Evolutionary conservation across 768 basidiomycete genomes (phyloP), one percentile per base, ranked within the genome.

Genomic region (Boletus bicolor): DNA sequence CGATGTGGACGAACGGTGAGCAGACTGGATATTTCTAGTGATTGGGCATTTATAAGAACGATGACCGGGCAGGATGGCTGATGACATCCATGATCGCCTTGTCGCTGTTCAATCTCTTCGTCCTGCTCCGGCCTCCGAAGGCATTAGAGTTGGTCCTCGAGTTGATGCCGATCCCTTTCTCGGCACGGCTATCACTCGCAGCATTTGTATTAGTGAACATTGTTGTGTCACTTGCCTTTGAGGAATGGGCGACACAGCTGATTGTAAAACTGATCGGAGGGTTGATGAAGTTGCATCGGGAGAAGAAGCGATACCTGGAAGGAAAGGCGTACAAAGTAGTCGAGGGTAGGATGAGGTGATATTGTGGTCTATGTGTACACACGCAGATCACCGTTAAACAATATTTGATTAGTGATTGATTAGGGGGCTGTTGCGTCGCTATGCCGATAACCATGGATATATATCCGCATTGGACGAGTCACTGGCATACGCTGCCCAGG

Each of bases 1-100:
- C 93, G 26, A 91, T 98, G 81, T 93, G 89, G 84, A 91, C 94
- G 15, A 99, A 99, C 67, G 84, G 95, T 95, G 67, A 53, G 84
- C 68, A 43, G 51, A 19, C 7, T 24, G 14, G 36, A 38, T 48
- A 1, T 38, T 52, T 1, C 36, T 38, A 48, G 37, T 53, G 51
- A 39, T 38, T 7, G 10, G 7, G 24, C 24, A 14, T 19, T 51
- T 37, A 52, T 46, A 44, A 2, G 45, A 48, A 37, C 24, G 39
- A 24, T 24, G 36, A 46, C 46, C 34, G 41, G 39, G 39, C 64
- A 96, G 93, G 80, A 36, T 86, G 86, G 79, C 79, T 99, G 58
- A 87, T 99, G 83, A 67, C 82, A 52, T 89, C 89, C 19, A 78
- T 98, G 67, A 72, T 79, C 46, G 68, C 79, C 54, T 76, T 98